Conservation (phyloP, 2,329 filamentous ascomycete species). For the Daldinia sp. region DNA sequence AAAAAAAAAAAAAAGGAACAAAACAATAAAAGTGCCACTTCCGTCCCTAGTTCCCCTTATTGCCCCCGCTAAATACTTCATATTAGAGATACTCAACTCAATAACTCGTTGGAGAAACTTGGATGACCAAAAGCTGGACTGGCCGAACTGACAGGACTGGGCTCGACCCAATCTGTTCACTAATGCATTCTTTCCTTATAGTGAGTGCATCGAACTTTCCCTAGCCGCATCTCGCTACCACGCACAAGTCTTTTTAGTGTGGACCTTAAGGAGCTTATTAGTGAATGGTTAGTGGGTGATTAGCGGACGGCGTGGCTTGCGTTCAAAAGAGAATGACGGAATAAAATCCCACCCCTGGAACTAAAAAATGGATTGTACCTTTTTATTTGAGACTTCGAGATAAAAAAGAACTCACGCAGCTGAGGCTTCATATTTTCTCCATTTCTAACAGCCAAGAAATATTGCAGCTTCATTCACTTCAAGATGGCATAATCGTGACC, state of each 20-base stretch:
- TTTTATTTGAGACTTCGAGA: neutral
- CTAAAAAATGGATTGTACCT: slow-evolving; percentile 2
- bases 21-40: neutral
- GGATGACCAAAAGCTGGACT: neutral
- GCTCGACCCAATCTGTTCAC: slow-evolving; percentile 1
- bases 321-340: slow-evolving; percentile 30
- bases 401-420: neutral
- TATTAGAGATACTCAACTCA: neutral
- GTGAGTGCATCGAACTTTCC: slow-evolving; percentile 6
- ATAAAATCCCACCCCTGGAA: slow-evolving; percentile 25
- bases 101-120: slow-evolving; percentile 5
- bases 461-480: neutral
- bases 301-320: slow-evolving; percentile 4
- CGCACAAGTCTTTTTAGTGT: slow-evolving; percentile 3
- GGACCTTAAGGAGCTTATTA: slow-evolving; percentile 13
- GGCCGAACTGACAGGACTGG: too few species aligned
- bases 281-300: neutral
- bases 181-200: slow-evolving; percentile 1
- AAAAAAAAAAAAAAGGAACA: neutral
- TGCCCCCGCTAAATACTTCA: neutral
- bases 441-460: neutral
- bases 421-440: neutral
- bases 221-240: slow-evolving; percentile 17
- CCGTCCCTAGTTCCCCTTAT: neutral
- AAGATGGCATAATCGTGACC: neutral